Evolutionary conservation across 164 flowering plant species (phyloP).

Genomic region (Tetrastigma voinierianum): DNA sequence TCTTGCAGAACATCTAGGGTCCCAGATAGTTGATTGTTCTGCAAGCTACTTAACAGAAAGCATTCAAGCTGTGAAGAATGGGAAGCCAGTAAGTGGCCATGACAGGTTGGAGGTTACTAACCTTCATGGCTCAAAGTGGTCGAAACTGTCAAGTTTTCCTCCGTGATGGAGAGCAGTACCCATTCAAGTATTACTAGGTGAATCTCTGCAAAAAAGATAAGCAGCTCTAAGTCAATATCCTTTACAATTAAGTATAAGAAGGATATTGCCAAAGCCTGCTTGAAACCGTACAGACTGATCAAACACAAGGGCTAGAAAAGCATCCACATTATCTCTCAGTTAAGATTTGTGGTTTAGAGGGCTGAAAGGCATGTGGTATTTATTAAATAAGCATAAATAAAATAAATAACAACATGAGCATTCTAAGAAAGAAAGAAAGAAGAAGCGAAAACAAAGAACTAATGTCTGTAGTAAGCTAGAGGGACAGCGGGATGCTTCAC

Average conservation of each 20-base stretch:
- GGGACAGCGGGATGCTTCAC: slow-evolving; percentile 79
- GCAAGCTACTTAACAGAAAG: slow-evolving; percentile 88
- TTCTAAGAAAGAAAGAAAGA: slow-evolving; percentile 1
- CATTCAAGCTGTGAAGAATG: too few relatives aligned
- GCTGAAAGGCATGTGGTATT: slow-evolving; percentile 34
- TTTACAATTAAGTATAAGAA: slow-evolving; percentile 5
- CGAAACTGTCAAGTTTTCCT: slow-evolving; percentile 45
- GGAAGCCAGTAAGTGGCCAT: not conserved
- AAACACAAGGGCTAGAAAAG: slow-evolving; percentile 52
- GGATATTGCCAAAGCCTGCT: not conserved
- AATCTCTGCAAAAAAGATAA: slow-evolving; percentile 59
- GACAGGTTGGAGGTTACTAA: slow-evolving; percentile 31
- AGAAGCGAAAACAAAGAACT: slow-evolving; percentile 17
- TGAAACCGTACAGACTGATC: slow-evolving; percentile 61
- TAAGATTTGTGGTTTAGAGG: slow-evolving; percentile 65
- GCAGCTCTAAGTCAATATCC: not conserved
- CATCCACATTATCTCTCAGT: slow-evolving; percentile 75
- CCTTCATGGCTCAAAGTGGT: too few relatives aligned
- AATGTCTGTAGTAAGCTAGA: slow-evolving; percentile 43
- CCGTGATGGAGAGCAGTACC: slow-evolving; percentile 68
- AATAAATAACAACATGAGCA: slow-evolving; percentile 1
- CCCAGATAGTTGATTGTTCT: slow-evolving; percentile 85
- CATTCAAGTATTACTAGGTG: slow-evolving; percentile 80
- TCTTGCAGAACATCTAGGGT: slow-evolving; percentile 85
- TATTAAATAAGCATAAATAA: not conserved